Conservation (phyloP, 1,284 basidiomycete genomes). For the Tremellales sp. region DNA sequence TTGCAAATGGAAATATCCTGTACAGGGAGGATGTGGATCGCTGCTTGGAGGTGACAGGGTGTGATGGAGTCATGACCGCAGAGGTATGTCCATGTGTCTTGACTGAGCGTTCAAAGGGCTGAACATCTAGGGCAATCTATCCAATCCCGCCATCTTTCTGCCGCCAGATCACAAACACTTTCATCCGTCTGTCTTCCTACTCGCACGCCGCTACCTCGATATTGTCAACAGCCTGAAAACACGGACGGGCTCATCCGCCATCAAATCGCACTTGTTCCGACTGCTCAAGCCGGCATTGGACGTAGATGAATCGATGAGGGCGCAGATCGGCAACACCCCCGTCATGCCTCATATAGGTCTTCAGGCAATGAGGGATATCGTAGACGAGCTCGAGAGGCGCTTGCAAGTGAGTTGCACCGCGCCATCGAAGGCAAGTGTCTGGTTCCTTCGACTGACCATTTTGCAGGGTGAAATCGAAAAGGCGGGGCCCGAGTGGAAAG, state of each 20-base stretch:
- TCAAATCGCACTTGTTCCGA: slow-evolving; percentile 93
- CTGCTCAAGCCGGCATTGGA: slow-evolving; percentile 74
- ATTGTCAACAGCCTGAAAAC: slow-evolving; percentile 73
- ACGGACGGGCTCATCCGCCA: slow-evolving; percentile 65
- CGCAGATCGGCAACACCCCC: slow-evolving; percentile 46
- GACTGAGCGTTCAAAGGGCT: background rate
- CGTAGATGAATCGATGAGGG: slow-evolving; percentile 64
- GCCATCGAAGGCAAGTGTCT: background rate
- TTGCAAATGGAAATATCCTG: slow-evolving; percentile 96
- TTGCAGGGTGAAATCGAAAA: slow-evolving; percentile 50
- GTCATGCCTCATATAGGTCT: slow-evolving; percentile 34
- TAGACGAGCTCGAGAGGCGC: slow-evolving; percentile 61
- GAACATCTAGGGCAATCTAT: slow-evolving; percentile 66
- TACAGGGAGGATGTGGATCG: slow-evolving; percentile 71
- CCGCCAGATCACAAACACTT: slow-evolving; percentile 48
- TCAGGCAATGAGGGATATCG: slow-evolving; percentile 55
- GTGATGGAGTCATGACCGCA: slow-evolving; percentile 90
- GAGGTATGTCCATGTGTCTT: slow-evolving; percentile 56
- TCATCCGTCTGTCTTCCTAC: slow-evolving; percentile 60
- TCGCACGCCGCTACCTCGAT: slow-evolving; percentile 81
- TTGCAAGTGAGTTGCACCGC: slow-evolving; percentile 59
- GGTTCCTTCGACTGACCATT: slow-evolving; percentile 3
- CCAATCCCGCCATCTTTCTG: slow-evolving; percentile 81
- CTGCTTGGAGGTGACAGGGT: slow-evolving; percentile 76
- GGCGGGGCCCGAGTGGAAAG: slow-evolving; percentile 38